Evolutionary conservation across 805 yeast genomes (phyloP).

Genomic region (Ogataea chonburiensis): DNA sequence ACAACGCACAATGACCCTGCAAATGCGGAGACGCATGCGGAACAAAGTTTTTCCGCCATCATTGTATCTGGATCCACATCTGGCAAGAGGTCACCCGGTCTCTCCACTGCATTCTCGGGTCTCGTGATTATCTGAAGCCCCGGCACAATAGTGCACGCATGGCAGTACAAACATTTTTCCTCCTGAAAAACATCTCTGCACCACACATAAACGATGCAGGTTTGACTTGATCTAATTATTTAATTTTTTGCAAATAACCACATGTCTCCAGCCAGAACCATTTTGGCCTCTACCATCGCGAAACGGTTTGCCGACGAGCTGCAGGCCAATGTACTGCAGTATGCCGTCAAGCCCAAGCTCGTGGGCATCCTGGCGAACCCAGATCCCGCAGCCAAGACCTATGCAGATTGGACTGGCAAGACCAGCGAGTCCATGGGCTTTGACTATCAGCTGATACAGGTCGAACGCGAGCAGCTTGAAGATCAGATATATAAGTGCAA

Average conservation of each 20-base stretch:
- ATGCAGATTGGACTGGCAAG: constrained; percentile 94
- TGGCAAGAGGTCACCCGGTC: no score
- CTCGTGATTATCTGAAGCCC: no score
- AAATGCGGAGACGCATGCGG: no score
- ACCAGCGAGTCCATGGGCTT: constrained; percentile 87
- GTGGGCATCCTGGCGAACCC: constrained; percentile 91
- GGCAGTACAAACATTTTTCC: no score
- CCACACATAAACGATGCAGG: constrained; percentile 2
- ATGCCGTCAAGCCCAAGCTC: constrained; percentile 62
- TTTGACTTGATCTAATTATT: constrained; percentile 8
- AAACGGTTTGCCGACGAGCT: constrained; percentile 78
- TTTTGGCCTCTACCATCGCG: constrained; percentile 85
- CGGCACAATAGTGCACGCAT: no score
- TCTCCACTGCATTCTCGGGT: no score
- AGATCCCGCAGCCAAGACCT: constrained; percentile 94
- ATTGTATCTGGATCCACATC: no score
- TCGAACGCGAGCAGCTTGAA: constrained; percentile 79
- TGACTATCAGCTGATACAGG: constrained; percentile 70
- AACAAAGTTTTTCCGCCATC: no score
- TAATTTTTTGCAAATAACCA: constrained; percentile 1
- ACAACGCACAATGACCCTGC: no score
- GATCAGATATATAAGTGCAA: constrained; percentile 82
- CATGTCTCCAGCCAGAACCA: constrained; percentile 65
- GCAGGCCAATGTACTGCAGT: constrained; percentile 48
- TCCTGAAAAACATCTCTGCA: constrained; percentile 9